Percentiles rank a stretch among this genome's conserved stretches.
Evolutionary conservation across 768 basidiomycete genomes (phyloP).

Genomic region (Termitomyces sp.): DNA sequence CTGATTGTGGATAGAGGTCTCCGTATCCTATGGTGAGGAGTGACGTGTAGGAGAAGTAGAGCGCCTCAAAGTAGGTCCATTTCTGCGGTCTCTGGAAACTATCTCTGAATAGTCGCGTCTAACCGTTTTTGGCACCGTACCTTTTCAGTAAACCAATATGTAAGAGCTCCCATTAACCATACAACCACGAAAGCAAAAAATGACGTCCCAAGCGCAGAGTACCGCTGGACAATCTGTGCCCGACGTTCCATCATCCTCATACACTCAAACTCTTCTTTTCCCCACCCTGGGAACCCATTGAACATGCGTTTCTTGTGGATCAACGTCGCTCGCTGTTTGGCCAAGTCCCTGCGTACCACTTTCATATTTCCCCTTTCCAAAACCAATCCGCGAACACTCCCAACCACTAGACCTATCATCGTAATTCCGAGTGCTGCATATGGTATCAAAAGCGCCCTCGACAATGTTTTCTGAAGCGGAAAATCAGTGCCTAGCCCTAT

Average conservation of each 20-base stretch:
- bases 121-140: conserved; percentile 12
- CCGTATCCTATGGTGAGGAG: conserved; percentile 41
- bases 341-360: conserved; percentile 28
- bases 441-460: conserved; percentile 31
- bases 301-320: conserved; percentile 5
- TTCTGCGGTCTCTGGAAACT: conserved; percentile 20
- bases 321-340: conserved; percentile 22
- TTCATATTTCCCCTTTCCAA: conserved; percentile 33
- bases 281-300: conserved; percentile 22
- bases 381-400: conserved; percentile 33
- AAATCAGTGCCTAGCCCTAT: conserved; percentile 39
- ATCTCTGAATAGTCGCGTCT: background rate
- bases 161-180: conserved; percentile 34
- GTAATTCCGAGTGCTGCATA: conserved; percentile 35
- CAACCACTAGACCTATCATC: conserved; percentile 34
- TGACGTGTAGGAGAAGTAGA: conserved; percentile 37
- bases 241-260: conserved; percentile 31
- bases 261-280: conserved; percentile 32
- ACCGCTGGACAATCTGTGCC: conserved; percentile 22
- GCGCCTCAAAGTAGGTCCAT: conserved; percentile 34
- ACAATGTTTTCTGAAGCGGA: conserved; percentile 22
- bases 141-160: conserved; percentile 32
- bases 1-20: conserved; percentile 32
- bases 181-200: conserved; percentile 24
- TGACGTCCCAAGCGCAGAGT: conserved; percentile 25